These are phyloP conservation scores for Desmodesmus armatus DNA, from an alignment of 139 green algal species.

Conservation along the genomic window DNA sequence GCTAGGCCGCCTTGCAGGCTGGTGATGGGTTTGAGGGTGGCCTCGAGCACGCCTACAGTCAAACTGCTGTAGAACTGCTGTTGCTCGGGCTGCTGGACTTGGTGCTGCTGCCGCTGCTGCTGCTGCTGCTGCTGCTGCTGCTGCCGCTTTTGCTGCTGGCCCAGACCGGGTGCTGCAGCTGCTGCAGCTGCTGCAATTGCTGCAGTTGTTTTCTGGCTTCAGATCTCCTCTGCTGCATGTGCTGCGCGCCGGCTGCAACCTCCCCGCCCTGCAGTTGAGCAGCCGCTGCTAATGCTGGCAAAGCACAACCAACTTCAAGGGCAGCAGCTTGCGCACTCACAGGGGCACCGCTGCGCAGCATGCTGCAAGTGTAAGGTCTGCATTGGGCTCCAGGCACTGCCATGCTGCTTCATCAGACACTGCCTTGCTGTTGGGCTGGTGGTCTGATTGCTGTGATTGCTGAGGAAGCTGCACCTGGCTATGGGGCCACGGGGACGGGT, in stretches of 20 bases:
- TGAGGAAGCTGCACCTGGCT: too few relatives aligned
- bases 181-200: neutral
- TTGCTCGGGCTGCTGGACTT: neutral
- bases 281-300: neutral
- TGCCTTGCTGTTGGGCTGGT: too few relatives aligned
- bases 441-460: too few relatives aligned
- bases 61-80: neutral
- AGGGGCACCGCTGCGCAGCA: neutral
- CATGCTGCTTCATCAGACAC: too few relatives aligned
- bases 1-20: neutral
- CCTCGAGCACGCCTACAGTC: neutral
- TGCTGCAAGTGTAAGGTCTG: neutral
- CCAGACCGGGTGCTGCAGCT: neutral
- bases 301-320: neutral
- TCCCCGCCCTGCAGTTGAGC: neutral
- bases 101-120: neutral
- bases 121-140: neutral
- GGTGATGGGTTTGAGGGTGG: neutral
- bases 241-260: neutral
- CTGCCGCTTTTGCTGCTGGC: neutral
- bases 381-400: too few relatives aligned
- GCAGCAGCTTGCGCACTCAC: neutral
- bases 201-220: neutral
- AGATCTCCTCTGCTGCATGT: neutral
- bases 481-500: too few relatives aligned